These are phyloP conservation scores for Solanum arcanum DNA, from an alignment of 257 asterid species.

Conservation along the genomic window DNA sequence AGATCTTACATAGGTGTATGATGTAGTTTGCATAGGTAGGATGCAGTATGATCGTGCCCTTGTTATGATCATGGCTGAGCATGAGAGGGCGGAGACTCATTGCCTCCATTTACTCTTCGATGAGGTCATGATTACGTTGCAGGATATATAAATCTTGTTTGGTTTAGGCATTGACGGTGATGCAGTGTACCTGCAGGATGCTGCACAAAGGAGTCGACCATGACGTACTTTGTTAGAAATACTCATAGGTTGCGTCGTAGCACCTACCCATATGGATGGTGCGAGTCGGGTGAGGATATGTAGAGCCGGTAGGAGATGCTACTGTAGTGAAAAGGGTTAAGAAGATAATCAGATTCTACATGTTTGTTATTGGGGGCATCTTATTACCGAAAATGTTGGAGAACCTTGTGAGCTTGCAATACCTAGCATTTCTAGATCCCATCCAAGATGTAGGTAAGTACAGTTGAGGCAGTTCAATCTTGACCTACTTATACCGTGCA, in stretches of 20 bases:
- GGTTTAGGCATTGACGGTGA: not conserved
- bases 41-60: not conserved
- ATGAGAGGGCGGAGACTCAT: not conserved
- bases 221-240: not conserved
- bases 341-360: not conserved
- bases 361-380: not conserved
- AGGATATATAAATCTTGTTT: not conserved
- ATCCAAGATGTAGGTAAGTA: not conserved
- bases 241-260: not conserved
- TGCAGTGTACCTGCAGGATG: not conserved
- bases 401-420: not conserved
- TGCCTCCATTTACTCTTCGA: not conserved
- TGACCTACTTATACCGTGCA: not conserved
- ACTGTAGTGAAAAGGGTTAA: not conserved
- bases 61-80: not conserved
- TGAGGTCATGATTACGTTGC: not conserved
- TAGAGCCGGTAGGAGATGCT: not conserved
- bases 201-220: not conserved
- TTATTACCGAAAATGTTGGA: no score
- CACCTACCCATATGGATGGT: not conserved
- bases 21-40: not conserved
- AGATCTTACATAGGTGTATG: not conserved
- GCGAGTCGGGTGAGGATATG: not conserved
- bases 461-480: not conserved
- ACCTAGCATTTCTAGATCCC: not conserved